Base-by-base conservation (phyloP, 1,139 yeast species). In the Hemisphaericaspora lyxosophila region DNA sequence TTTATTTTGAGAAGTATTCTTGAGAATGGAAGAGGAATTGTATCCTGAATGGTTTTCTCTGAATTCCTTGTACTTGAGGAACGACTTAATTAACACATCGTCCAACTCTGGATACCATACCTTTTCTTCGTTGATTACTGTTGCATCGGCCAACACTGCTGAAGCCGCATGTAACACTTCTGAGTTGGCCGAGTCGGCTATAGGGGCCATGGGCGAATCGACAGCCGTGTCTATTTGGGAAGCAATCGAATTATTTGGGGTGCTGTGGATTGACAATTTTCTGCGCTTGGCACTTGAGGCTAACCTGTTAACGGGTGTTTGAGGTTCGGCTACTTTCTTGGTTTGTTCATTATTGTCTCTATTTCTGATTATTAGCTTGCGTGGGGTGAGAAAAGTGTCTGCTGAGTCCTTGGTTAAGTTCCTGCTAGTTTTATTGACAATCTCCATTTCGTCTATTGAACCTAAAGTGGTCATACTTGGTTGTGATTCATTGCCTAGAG, bases 91-190 rank as follows among this genome's bases (percentile, higher is more conserved):
- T 31, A 70, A 53, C 25, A 60, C 54, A 9, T 65, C 66, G 45
- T 70, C 75, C 26, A 70, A 53, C 18, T 62, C 64, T 0, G 60
- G 46, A 37, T 60, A 55, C 76, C 76, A 70, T 5, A 66, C 67
- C 42, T 62, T 65, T 28, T 59, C 63, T 18, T 46, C 54, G 16
- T 20, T 27, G 5, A 47, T 26, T 5, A 9, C 22, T 9, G 15
- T 11, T n/a, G 13, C 8, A 22, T n/a, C 29, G 13, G 26, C 31
- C 7, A 33, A 26, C 19, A 33, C 35, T n/a, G 28, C 28, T 8
- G 35, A 26, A 9, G 31, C 35, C 8, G 28, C 28, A 14, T 18
- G 11, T 5, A 19, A 22, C 2, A 26, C 31, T 20, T 33, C 35
- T 9, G 25, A 12, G 9, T 15, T 22, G 13, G 26, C 18, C 14